Evolutionary conservation across 2,329 filamentous ascomycete genomes (phyloP).

Genomic region (Penicillium sp.): DNA sequence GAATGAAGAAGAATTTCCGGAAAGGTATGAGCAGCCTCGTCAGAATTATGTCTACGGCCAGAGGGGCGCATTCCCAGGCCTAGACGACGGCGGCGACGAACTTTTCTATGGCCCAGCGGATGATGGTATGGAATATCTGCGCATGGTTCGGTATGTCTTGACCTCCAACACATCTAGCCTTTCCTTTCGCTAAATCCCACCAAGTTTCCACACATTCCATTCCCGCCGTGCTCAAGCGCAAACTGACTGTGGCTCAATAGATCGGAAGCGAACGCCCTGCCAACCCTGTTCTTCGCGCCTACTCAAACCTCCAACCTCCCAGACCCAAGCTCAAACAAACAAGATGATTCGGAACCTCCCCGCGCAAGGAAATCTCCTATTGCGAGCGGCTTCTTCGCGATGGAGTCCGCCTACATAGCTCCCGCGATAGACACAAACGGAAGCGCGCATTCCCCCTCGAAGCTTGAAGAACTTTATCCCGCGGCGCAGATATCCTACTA

Average conservation of each 20-base stretch:
- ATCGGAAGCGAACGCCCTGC: slow-evolving; percentile 73
- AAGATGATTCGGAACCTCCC: neutral
- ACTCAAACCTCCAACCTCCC: slow-evolving; percentile 35
- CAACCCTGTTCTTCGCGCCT: slow-evolving; percentile 68
- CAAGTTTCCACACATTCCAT: neutral
- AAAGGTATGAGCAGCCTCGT: slow-evolving; percentile 42
- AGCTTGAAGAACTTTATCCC: slow-evolving; percentile 31
- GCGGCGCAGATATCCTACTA: slow-evolving; percentile 69
- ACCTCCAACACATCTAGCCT: neutral
- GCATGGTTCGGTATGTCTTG: slow-evolving; percentile 66
- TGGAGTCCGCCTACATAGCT: slow-evolving; percentile 79
- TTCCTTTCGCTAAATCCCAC: slow-evolving; percentile 25
- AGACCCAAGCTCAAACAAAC: neutral
- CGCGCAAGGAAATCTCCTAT: slow-evolving; percentile 52
- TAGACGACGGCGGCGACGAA: slow-evolving; percentile 56
- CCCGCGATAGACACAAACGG: slow-evolving; percentile 53
- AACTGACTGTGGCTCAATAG: slow-evolving; percentile 47
- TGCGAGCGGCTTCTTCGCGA: slow-evolving; percentile 67
- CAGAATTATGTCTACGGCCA: slow-evolving; percentile 70
- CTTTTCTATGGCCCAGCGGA: slow-evolving; percentile 68
- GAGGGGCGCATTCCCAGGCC: slow-evolving; percentile 69
- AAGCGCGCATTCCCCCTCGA: slow-evolving; percentile 24
- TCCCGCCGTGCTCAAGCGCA: neutral
- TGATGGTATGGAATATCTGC: slow-evolving; percentile 70
- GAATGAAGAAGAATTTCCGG: slow-evolving; percentile 26